A percentile compares a stretch with the other conserved stretches of the same genome.
phyloP scores from a whole-genome alignment of 225 moss, liverwort and hornwort genomes.

The Lunularia cruciata region DNA sequence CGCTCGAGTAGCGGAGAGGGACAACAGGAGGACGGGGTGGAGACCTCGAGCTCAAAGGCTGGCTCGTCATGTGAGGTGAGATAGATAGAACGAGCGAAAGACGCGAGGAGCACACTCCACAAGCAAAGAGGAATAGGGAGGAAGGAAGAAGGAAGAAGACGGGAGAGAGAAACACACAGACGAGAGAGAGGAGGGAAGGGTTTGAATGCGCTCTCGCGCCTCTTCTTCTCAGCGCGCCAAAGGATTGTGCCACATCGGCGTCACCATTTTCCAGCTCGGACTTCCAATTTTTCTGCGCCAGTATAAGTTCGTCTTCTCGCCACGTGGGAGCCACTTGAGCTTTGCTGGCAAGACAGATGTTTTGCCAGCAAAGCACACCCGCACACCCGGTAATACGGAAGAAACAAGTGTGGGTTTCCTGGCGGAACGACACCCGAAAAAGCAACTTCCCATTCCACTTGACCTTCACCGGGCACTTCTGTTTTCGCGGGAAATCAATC shows the following conservation, averaged over 20 bases:
- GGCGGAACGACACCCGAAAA: neutral
- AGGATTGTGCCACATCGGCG: constrained; percentile 28
- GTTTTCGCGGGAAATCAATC: constrained; percentile 20
- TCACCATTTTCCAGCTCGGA: constrained; percentile 8
- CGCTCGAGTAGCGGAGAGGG: neutral
- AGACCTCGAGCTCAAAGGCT: neutral
- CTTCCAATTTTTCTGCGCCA: neutral
- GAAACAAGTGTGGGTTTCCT: too few relatives aligned
- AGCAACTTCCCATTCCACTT: neutral
- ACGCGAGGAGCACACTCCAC: neutral
- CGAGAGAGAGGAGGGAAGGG: constrained; percentile 31
- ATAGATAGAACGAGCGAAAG: neutral
- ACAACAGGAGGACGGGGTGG: neutral
- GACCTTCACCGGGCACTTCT: constrained; percentile 1
- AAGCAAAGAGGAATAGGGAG: neutral
- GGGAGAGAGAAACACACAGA: neutral
- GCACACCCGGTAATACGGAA: neutral
- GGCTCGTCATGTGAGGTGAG: constrained; percentile 5
- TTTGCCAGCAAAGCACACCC: neutral
- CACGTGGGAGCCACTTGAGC: neutral
- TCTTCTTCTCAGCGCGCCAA: constrained; percentile 52
- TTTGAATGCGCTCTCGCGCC: constrained; percentile 60
- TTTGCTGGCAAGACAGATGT: too few relatives aligned
- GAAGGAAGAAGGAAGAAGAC: neutral
- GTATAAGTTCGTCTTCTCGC: neutral